phyloP scores from a whole-genome alignment of 176 grass and related monocot genomes.

The Pontederia paniculata region DNA sequence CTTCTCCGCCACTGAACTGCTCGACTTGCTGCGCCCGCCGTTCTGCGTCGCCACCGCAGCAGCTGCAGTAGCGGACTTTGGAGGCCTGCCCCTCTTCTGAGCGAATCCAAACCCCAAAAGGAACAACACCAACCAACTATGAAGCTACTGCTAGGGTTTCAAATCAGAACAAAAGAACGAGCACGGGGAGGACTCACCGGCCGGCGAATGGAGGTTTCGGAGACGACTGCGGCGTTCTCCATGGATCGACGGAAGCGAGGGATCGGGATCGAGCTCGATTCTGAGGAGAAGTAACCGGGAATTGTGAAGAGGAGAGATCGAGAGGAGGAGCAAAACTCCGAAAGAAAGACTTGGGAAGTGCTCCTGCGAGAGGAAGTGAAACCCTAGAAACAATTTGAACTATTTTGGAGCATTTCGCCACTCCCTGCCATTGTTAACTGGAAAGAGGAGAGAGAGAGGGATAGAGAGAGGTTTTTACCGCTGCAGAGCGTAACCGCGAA shows the following conservation, averaged over 20 bases:
- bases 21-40: constrained; percentile 11
- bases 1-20: constrained; percentile 5
- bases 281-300: too few relatives aligned
- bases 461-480: too few relatives aligned
- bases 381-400: too few relatives aligned
- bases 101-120: neutral
- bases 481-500: too few relatives aligned
- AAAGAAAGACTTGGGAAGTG: too few relatives aligned
- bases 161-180: neutral
- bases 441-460: too few relatives aligned
- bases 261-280: too few relatives aligned
- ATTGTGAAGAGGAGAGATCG: too few relatives aligned
- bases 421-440: too few relatives aligned
- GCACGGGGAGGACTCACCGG: constrained; percentile 18
- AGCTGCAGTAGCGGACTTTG: constrained; percentile 10
- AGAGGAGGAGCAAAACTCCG: too few relatives aligned
- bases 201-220: constrained; percentile 28
- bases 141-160: neutral
- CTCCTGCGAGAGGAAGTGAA: too few relatives aligned
- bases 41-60: neutral
- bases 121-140: constrained; percentile 1
- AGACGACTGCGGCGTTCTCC: constrained; percentile 31
- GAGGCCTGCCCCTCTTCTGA: constrained; percentile 39
- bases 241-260: constrained; percentile 6
- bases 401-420: too few relatives aligned